These are phyloP conservation scores for Stromatinia cepivora DNA, from an alignment of 2,329 filamentous ascomycete genomes.

Conservation along the genomic window DNA sequence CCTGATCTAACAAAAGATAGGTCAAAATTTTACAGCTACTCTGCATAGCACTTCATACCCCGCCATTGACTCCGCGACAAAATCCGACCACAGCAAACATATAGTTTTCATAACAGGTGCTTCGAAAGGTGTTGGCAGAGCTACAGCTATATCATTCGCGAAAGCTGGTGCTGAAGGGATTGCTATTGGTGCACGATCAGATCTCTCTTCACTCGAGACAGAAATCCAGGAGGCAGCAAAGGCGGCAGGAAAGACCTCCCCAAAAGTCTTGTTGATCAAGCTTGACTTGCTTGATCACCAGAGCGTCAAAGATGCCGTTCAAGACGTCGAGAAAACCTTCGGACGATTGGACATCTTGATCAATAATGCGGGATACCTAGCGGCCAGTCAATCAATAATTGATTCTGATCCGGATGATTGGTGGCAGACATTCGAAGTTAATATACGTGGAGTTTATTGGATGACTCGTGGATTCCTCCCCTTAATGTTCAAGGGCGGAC, in stretches of 20 bases:
- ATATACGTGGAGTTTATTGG: constrained; percentile 31
- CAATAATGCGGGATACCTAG: constrained; percentile 34
- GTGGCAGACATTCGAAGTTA: constrained; percentile 34
- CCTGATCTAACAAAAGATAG: neutral
- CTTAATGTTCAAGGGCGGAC: constrained; percentile 33
- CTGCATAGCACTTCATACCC: constrained; percentile 53
- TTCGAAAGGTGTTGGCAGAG: constrained; percentile 33
- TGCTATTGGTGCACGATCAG: constrained; percentile 30
- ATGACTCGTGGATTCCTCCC: constrained; percentile 30
- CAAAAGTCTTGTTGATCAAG: constrained; percentile 28
- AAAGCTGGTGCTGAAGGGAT: constrained; percentile 33
- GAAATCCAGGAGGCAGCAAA: constrained; percentile 31
- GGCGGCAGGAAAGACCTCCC: constrained; percentile 27
- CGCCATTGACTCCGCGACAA: constrained; percentile 47
- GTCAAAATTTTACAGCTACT: constrained; percentile 24
- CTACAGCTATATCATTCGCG: constrained; percentile 32
- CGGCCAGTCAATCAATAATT: constrained; percentile 20
- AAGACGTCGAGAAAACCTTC: constrained; percentile 28
- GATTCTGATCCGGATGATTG: constrained; percentile 28
- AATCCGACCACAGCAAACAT: constrained; percentile 28
- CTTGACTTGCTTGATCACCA: constrained; percentile 29
- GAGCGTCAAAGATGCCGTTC: constrained; percentile 25
- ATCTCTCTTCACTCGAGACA: constrained; percentile 24
- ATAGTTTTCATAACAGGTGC: constrained; percentile 34
- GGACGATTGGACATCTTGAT: constrained; percentile 35